Conservation (phyloP, 345 rosid genomes). For the Erysimum cheiranthoides region DNA sequence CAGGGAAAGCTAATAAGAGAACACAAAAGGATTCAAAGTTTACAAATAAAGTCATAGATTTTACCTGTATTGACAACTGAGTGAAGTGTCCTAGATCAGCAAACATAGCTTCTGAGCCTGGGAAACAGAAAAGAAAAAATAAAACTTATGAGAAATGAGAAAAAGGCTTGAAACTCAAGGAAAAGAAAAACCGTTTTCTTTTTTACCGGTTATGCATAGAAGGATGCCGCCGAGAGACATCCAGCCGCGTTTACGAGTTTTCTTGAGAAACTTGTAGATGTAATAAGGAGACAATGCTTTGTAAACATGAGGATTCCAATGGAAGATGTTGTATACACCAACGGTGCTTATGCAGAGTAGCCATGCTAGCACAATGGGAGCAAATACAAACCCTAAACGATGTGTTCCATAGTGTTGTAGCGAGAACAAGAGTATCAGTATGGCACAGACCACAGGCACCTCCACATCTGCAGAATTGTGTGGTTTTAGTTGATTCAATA, state of each 20-base stretch:
- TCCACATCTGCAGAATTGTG: slow-evolving; percentile 71
- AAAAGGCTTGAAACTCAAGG: background rate
- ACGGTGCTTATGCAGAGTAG: slow-evolving; percentile 86
- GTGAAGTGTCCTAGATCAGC: slow-evolving; percentile 99
- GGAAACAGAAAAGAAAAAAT: background rate
- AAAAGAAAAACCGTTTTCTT: background rate
- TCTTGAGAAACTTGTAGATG: slow-evolving; percentile 86
- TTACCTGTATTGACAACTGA: slow-evolving; percentile 87
- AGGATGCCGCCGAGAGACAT: slow-evolving; percentile 98
- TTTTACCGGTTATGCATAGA: slow-evolving; percentile 85
- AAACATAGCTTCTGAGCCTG: slow-evolving; percentile 99
- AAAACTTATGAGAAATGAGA: background rate
- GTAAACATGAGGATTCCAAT: slow-evolving; percentile 94
- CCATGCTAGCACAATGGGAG: slow-evolving; percentile 81
- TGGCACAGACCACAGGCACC: slow-evolving; percentile 77
- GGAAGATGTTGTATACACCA: slow-evolving; percentile 82
- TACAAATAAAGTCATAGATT: background rate
- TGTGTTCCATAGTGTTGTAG: slow-evolving; percentile 92
- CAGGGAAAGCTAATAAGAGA: background rate
- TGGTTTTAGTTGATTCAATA: background rate
- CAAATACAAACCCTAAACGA: slow-evolving; percentile 81
- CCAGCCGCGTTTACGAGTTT: slow-evolving; percentile 95
- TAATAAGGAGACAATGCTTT: slow-evolving; percentile 95
- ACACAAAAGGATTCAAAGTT: slow-evolving; percentile 3
- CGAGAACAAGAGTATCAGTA: slow-evolving; percentile 71